Base-by-base conservation (phyloP, 306 rosid species). In the Acacia crassicarpa region DNA sequence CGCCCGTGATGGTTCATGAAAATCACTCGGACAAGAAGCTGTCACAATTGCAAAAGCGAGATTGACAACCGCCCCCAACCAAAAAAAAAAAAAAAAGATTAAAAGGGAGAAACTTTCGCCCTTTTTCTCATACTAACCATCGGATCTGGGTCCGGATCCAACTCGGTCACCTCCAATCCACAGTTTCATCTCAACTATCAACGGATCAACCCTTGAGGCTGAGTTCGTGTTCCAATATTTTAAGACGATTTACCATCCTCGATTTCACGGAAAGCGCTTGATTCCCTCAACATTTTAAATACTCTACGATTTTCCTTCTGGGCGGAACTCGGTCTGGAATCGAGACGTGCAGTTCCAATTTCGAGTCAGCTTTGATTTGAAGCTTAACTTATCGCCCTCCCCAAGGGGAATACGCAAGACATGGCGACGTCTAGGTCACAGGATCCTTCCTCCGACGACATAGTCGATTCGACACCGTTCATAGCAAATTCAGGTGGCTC, bases 391-490 rank as follows among this genome's bases (percentile, higher is more conserved):
- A 9, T 20, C 8, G 43, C 14, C 45, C 20, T 10, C 8, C 46
- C 38, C 38, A 16, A 32, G 38, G 48, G 27, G 30, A 67, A 33
- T 33, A 67, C 22, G 5, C 72, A 20, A 68, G 35, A 53, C 27
- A 91, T 93, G 99, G 89, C 95, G 6, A 88, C 94, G 40, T 74
- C 87, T 27, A 84, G 89, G 86, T 84, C 92, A n/a, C 91, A 91
- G 25, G 84, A 40, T 79, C 90, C 72, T 79, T 94, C 97, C 19
- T 80, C 95, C n/a, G 91, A 89, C 6, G 93, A 90, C 80, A 90
- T 91, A 83, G 84, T 93, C 74, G 93, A 95, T 73, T 43, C 97
- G 53, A 78, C 91, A 80, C 98, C 99, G 80, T 80, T 95, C 61
- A 76, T 95, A 2, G 65, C 79, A 16, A 90, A 85, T 82, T 76